Percentiles rank a stretch among this genome's conserved stretches.
These are phyloP conservation scores for Casuarina equisetifolia DNA, from an alignment of 306 rosid species.

Conservation along the genomic window DNA sequence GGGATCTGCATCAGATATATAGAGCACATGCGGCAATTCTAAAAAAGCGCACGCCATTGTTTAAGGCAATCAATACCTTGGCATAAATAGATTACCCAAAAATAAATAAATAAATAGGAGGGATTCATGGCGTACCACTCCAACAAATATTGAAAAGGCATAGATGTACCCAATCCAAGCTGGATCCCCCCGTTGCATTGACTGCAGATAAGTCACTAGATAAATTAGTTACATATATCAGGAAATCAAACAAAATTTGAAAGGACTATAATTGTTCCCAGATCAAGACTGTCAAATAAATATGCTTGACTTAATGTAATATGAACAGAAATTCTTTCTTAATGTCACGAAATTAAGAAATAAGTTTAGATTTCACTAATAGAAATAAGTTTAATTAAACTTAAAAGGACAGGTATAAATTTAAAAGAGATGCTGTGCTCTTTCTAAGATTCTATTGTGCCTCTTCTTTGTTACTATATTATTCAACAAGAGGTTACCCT, in stretches of 20 bases:
- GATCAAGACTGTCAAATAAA: neutral
- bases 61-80: too few species aligned
- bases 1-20: constrained; percentile 1
- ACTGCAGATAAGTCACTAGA: constrained; percentile 36
- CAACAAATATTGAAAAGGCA: constrained; percentile 54
- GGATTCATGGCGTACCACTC: constrained; percentile 48
- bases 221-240: neutral
- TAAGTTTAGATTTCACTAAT: too few species aligned
- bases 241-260: neutral
- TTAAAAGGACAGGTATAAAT: too few species aligned
- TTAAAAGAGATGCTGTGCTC: too few species aligned
- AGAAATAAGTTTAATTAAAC: too few species aligned
- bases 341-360: neutral
- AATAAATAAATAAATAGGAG: neutral
- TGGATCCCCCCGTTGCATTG: constrained; percentile 63
- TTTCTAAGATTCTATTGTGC: too few species aligned
- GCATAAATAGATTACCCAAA: constrained; percentile 3
- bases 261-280: neutral
- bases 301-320: neutral
- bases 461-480: too few species aligned
- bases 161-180: constrained; percentile 52
- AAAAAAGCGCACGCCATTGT: neutral
- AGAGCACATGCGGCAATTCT: neutral
- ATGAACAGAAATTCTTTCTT: neutral
- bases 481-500: too few species aligned